Evolutionary conservation across 106 monocot genomes (phyloP).

Genomic region (Dioscorea zingiberensis): DNA sequence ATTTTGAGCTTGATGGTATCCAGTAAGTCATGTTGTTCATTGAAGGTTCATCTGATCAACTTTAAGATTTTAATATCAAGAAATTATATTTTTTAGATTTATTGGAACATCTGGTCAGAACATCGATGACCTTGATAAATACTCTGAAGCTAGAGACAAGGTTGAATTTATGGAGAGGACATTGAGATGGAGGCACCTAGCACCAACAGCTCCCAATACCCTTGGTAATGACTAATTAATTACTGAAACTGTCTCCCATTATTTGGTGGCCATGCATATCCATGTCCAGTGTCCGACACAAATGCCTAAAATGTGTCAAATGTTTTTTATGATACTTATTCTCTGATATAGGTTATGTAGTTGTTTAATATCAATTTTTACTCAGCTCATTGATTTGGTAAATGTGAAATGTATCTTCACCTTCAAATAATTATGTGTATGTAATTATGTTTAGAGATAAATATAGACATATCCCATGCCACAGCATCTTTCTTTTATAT

Average conservation of each 20-base stretch:
- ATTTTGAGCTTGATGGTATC: conserved; percentile 76
- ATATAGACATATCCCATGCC: too few species aligned
- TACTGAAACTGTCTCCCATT: neutral
- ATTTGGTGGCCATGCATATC: neutral
- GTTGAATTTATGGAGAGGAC: conserved; percentile 96
- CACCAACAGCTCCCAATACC: conserved; percentile 97
- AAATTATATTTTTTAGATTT: conserved; percentile 46
- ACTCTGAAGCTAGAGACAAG: conserved; percentile 73
- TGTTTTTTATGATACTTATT: neutral
- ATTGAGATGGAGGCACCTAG: conserved; percentile 90
- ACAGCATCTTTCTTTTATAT: too few species aligned
- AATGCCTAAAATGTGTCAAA: neutral
- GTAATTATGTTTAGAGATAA: neutral
- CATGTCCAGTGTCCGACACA: neutral
- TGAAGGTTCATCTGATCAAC: neutral
- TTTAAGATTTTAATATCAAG: neutral
- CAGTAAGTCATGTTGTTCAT: conserved; percentile 30
- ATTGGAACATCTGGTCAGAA: conserved; percentile 98
- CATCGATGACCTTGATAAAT: conserved; percentile 88
- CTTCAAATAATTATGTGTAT: neutral
- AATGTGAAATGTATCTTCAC: neutral
- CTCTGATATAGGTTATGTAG: neutral
- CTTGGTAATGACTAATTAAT: conserved; percentile 56
- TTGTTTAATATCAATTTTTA: neutral
- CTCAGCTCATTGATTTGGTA: neutral